These are phyloP conservation scores for Backusella sp. DNA, from an alignment of 192 early-diverging fungal genomes.

Conservation along the genomic window DNA sequence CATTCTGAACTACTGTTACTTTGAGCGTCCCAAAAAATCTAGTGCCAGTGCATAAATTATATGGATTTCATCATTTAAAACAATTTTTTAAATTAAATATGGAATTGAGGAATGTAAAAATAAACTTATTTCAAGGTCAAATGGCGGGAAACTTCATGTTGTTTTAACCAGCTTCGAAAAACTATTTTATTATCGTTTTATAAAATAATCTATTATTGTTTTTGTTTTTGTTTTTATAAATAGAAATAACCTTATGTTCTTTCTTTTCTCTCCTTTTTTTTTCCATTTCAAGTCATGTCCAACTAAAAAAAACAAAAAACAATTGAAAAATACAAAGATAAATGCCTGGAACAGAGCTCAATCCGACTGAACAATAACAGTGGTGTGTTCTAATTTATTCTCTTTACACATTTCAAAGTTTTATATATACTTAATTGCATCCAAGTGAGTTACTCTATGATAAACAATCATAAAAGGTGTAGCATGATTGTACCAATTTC, in stretches of 20 bases:
- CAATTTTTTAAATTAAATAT: background rate
- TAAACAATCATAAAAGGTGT: background rate
- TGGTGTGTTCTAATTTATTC: background rate
- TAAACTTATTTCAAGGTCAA: background rate
- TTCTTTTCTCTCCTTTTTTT: background rate
- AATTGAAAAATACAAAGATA: background rate
- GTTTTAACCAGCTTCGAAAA: background rate
- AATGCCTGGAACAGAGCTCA: background rate
- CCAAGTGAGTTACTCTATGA: background rate
- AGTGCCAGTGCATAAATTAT: background rate
- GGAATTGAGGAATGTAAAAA: background rate
- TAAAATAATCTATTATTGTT: too few relatives aligned
- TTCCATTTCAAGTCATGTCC: background rate
- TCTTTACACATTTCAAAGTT: background rate
- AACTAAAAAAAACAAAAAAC: background rate
- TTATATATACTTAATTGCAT: too few relatives aligned
- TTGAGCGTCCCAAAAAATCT: background rate
- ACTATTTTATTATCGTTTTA: too few relatives aligned
- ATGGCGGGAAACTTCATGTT: background rate
- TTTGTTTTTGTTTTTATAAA: background rate
- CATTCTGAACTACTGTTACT: background rate
- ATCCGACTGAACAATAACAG: background rate
- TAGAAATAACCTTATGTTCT: background rate
- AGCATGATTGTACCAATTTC: background rate
- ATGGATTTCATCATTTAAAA: background rate